phyloP scores from a whole-genome alignment of 2,329 filamentous ascomycete species.

The Sphaerulina musiva region DNA sequence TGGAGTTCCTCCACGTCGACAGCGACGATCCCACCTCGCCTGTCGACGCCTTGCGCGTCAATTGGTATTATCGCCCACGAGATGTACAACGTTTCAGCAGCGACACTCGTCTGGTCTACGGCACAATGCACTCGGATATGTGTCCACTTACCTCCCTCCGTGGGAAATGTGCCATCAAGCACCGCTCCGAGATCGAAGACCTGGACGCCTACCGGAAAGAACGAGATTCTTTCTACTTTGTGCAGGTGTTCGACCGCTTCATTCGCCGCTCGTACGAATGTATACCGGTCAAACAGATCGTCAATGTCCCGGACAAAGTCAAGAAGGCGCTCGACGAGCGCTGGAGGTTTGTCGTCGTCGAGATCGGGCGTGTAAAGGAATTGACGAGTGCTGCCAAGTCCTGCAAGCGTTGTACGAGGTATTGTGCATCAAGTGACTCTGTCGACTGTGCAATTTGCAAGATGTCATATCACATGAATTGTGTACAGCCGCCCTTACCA shows the following conservation, averaged over 20 bases:
- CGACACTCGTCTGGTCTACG: constrained; percentile 86
- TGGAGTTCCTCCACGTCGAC: constrained; percentile 88
- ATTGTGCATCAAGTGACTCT: constrained; percentile 91
- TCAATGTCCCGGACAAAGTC: constrained; percentile 91
- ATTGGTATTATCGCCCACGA: constrained; percentile 97
- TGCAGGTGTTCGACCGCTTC: constrained; percentile 95
- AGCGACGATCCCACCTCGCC: constrained; percentile 62
- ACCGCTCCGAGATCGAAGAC: constrained; percentile 77
- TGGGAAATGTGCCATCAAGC: constrained; percentile 85
- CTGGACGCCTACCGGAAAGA: constrained; percentile 77
- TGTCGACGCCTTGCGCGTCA: constrained; percentile 83
- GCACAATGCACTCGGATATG: constrained; percentile 97
- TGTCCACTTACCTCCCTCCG: constrained; percentile 87
- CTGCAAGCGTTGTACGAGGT: constrained; percentile 86
- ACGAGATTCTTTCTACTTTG: constrained; percentile 90
- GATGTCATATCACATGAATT: constrained; percentile 97
- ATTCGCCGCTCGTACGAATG: constrained; percentile 98
- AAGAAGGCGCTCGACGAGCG: constrained; percentile 93
- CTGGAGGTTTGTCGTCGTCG: constrained; percentile 93
- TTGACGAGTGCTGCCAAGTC: constrained; percentile 91
- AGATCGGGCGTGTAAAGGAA: constrained; percentile 89
- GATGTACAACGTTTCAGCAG: constrained; percentile 89
- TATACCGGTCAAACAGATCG: constrained; percentile 82
- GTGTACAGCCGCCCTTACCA: constrained; percentile 80
- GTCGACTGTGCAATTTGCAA: constrained; percentile 94